A percentile compares a stretch with the other conserved stretches of the same genome.
These are phyloP conservation scores for Ophiostoma angusticollis DNA, from an alignment of 2,329 filamentous ascomycete genomes.

Conservation along the genomic window DNA sequence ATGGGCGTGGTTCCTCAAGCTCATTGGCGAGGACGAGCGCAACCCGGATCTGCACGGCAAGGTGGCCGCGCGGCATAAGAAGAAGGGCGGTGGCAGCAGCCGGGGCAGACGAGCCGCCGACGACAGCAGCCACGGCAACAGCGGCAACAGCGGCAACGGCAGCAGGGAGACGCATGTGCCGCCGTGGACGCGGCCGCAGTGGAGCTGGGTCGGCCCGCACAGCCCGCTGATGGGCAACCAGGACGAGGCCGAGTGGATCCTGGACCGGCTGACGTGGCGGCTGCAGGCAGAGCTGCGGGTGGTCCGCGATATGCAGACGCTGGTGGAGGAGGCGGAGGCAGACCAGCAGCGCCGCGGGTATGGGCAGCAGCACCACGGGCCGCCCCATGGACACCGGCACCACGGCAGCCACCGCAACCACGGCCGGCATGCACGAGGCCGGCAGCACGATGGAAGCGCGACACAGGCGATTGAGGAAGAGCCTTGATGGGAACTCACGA, in stretches of 20 bases:
- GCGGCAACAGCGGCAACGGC: not conserved
- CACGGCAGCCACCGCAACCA: not conserved
- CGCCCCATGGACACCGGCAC: not conserved
- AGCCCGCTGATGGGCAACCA: constrained; percentile 58
- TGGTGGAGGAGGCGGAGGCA: no score
- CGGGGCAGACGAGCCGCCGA: not conserved
- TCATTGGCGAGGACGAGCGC: constrained; percentile 57
- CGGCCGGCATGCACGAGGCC: no score
- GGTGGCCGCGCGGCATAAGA: constrained; percentile 12
- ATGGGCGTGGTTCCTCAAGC: constrained; percentile 71
- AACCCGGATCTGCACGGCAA: constrained; percentile 37
- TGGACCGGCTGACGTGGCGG: constrained; percentile 47
- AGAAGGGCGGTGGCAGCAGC: not conserved
- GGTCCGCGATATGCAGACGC: no score
- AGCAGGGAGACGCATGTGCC: not conserved
- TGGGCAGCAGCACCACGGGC: not conserved
- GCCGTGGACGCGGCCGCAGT: constrained; percentile 22
- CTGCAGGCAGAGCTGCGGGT: constrained; percentile 37
- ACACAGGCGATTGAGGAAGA: constrained; percentile 9
- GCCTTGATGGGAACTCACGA: no score
- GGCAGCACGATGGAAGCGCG: not conserved
- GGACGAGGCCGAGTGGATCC: constrained; percentile 60
- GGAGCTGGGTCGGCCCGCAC: constrained; percentile 61
- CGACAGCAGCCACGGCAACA: not conserved
- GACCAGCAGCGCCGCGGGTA: not conserved